These are phyloP conservation scores for Schizonepeta tenuifolia DNA, from an alignment of 257 asterid genomes.

Conservation along the genomic window DNA sequence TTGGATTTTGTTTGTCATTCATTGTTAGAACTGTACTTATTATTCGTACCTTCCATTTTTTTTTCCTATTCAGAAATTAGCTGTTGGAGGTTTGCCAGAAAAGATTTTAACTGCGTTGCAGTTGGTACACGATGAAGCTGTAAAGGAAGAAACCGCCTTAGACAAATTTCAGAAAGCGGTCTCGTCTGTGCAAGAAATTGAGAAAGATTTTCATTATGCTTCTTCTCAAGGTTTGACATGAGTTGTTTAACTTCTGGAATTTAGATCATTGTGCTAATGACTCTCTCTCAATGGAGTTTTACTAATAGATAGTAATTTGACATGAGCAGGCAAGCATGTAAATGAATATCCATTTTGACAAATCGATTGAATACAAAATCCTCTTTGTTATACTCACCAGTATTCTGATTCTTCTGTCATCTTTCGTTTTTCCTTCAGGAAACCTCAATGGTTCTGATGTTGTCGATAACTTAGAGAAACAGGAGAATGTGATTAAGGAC, in stretches of 20 bases:
- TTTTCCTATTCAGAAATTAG: constrained; percentile 74
- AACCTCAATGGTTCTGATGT: constrained; percentile 57
- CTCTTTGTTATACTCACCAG: constrained; percentile 6
- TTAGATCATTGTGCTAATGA: constrained; percentile 23
- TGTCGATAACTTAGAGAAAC: constrained; percentile 66
- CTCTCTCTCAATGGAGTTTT: constrained; percentile 22
- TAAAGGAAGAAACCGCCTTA: constrained; percentile 70
- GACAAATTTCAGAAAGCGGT: constrained; percentile 60
- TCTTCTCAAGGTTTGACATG: constrained; percentile 67
- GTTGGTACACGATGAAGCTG: constrained; percentile 66
- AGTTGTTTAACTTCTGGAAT: constrained; percentile 29
- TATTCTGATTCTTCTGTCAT: too few species aligned
- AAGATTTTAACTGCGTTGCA: constrained; percentile 80
- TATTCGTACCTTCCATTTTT: constrained; percentile 25
- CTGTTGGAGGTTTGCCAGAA: constrained; percentile 85
- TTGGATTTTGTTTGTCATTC: constrained; percentile 17
- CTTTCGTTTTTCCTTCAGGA: constrained; percentile 53
- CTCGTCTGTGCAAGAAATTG: constrained; percentile 62
- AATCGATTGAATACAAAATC: background rate
- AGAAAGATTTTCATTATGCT: constrained; percentile 58
- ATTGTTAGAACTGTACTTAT: constrained; percentile 14
- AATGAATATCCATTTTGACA: background rate
- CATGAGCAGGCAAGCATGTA: constrained; percentile 1
- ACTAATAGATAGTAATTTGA: background rate
- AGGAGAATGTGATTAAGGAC: constrained; percentile 65